Percentiles rank a stretch among this genome's conserved stretches.
Evolutionary conservation across 192 early-diverging fungal species (phyloP).

Genomic region (Coemansia umbellata): DNA sequence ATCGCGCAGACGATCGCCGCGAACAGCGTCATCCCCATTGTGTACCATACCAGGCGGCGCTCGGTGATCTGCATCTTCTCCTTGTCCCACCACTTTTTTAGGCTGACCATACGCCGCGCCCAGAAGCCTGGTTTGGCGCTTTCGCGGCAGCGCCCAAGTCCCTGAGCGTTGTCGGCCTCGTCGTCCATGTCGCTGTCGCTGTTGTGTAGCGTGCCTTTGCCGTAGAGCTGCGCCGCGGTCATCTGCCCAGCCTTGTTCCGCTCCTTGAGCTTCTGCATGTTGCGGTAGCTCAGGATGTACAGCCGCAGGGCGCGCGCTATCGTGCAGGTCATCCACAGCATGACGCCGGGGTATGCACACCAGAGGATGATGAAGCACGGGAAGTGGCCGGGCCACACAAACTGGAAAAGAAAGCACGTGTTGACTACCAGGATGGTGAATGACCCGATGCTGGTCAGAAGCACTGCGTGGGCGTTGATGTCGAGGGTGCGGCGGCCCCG

Average conservation of each 20-base stretch:
- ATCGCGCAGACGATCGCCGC: constrained; percentile 34
- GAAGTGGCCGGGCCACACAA: constrained; percentile 50
- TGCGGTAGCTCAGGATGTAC: constrained; percentile 47
- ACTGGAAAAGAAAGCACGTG: constrained; percentile 52
- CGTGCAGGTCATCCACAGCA: constrained; percentile 51
- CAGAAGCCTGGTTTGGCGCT: background rate
- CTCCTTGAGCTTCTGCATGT: constrained; percentile 48
- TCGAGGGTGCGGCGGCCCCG: constrained; percentile 43
- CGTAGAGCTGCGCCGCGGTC: constrained; percentile 50
- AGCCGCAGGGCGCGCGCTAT: constrained; percentile 51
- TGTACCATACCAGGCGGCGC: constrained; percentile 45
- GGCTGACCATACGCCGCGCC: background rate
- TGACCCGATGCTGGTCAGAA: constrained; percentile 48
- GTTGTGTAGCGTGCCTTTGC: constrained; percentile 32
- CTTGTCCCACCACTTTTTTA: constrained; percentile 32
- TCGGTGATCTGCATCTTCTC: constrained; percentile 46
- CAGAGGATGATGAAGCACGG: constrained; percentile 52
- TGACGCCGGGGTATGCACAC: constrained; percentile 50
- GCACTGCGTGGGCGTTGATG: constrained; percentile 45
- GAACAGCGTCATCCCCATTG: constrained; percentile 29
- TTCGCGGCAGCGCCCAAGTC: background rate
- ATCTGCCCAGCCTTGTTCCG: constrained; percentile 48
- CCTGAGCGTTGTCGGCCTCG: background rate
- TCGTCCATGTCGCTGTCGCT: constrained; percentile 13
- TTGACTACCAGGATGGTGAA: constrained; percentile 46